Percentiles rank a stretch among this genome's conserved stretches.
Conservation (phyloP, 2,329 filamentous ascomycete genomes). For the Aspergillus sergii region DNA sequence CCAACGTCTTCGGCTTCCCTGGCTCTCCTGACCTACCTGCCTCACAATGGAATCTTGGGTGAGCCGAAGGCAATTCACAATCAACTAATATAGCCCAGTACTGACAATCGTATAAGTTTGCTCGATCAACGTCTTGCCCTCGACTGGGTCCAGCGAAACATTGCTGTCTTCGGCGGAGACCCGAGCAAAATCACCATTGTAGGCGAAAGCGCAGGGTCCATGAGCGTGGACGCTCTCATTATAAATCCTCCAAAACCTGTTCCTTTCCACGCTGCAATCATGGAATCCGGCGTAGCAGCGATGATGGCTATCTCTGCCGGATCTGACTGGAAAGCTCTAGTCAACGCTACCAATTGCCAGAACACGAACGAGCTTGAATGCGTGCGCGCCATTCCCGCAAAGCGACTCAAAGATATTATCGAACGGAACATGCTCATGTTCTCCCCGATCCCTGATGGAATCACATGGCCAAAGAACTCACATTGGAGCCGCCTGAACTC, state of each 20-base stretch:
- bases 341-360: neutral
- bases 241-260: slow-evolving; percentile 21
- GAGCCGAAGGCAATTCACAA: neutral
- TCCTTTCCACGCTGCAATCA: slow-evolving; percentile 33
- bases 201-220: slow-evolving; percentile 30
- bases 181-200: slow-evolving; percentile 28
- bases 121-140: slow-evolving; percentile 25
- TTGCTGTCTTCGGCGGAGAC: slow-evolving; percentile 33
- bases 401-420: neutral
- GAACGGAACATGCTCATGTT: neutral
- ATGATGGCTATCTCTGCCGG: neutral
- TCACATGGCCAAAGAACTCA: neutral
- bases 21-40: slow-evolving; percentile 37
- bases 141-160: slow-evolving; percentile 32
- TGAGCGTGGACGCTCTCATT: slow-evolving; percentile 23
- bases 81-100: neutral
- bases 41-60: slow-evolving; percentile 25
- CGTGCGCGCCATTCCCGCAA: neutral
- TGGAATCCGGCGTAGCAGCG: slow-evolving; percentile 19
- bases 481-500: neutral
- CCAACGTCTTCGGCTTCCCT: slow-evolving; percentile 47
- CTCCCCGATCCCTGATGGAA: neutral
- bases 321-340: neutral
- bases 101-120: neutral
- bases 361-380: neutral